A percentile compares a stretch with the other conserved stretches of the same genome.
Conservation (phyloP, 2,329 filamentous ascomycete genomes). For the Fusarium tuaranense region DNA sequence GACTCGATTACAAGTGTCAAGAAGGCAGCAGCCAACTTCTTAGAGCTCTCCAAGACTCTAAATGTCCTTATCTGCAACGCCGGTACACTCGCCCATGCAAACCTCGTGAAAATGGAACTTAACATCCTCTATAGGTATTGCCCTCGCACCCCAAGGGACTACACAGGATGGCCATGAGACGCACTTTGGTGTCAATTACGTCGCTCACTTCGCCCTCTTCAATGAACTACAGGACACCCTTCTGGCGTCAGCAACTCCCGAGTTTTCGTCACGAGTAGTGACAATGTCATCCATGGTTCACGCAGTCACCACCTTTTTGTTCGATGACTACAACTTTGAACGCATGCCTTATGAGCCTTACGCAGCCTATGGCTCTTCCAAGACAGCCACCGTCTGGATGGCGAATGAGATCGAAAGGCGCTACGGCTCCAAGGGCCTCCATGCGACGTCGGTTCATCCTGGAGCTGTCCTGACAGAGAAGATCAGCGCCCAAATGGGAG, state of each 20-base stretch:
- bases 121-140: neutral
- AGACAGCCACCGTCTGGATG: neutral
- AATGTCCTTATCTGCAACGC: neutral
- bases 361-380: neutral
- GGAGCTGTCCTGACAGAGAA: neutral
- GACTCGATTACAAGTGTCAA: neutral
- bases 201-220: neutral
- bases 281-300: neutral
- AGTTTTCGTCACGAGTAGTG: neutral
- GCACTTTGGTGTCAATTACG: neutral
- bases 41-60: neutral
- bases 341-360: neutral
- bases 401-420: neutral
- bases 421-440: neutral
- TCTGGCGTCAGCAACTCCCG: neutral
- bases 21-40: neutral
- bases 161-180: neutral
- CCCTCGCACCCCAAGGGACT: neutral
- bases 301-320: neutral
- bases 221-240: neutral
- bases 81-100: neutral
- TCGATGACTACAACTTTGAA: neutral
- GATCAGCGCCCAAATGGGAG: neutral
- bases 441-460: neutral
- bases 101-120: neutral